Conservation (phyloP, 768 basidiomycete species). For the Tulasnella sp. region DNA sequence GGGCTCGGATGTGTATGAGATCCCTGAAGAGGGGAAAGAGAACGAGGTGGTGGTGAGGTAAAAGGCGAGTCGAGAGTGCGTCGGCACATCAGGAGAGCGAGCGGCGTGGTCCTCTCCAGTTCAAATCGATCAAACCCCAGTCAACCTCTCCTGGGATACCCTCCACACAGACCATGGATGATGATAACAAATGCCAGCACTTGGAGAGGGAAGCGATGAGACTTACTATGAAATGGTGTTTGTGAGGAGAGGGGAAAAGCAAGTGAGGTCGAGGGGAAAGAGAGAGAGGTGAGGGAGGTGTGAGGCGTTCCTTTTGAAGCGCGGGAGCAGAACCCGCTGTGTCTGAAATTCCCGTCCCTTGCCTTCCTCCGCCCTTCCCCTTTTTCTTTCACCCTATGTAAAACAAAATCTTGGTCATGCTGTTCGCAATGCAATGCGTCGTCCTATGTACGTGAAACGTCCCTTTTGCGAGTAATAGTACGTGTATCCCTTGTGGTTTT, state of each 20-base stretch:
- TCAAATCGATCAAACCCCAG: neutral
- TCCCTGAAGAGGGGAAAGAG: neutral
- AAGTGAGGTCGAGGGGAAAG: neutral
- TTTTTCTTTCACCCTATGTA: neutral
- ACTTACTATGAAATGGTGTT: neutral
- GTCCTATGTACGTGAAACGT: too few species aligned
- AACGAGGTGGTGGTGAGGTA: conserved; percentile 9
- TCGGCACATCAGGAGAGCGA: conserved; percentile 3
- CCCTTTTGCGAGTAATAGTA: neutral
- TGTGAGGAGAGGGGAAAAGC: neutral
- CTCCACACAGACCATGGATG: neutral
- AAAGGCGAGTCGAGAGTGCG: conserved; percentile 4
- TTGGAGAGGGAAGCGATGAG: neutral
- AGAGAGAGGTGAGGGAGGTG: neutral
- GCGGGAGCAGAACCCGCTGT: neutral
- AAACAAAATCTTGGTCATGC: neutral
- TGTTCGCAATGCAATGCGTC: neutral
- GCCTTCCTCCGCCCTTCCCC: neutral
- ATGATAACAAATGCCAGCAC: neutral
- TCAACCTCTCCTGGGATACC: neutral
- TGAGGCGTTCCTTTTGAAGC: neutral
- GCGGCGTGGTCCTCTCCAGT: neutral
- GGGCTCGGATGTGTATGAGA: neutral
- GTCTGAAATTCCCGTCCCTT: neutral
- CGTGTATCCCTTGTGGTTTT: neutral